Base-by-base conservation (phyloP, 2,329 filamentous ascomycete species). In the Aspergillus sergii region DNA sequence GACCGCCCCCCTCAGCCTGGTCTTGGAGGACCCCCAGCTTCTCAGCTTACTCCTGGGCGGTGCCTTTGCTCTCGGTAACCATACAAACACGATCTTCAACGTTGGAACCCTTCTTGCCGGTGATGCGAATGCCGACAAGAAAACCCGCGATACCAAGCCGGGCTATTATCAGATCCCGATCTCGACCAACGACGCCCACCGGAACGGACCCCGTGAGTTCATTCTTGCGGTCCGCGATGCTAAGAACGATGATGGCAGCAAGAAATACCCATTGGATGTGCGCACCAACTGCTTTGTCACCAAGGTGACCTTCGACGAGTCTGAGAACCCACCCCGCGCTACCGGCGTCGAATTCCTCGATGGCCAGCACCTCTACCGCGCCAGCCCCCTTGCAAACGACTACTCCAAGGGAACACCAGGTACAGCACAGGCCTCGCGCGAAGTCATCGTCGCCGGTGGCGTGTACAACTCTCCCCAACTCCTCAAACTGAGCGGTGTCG, bases 401-500 rank as follows among this genome's bases (percentile, higher is more conserved):
- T 11, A 23, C 16, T 28, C 60, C 5, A 43, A 56, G 11, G 59
- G 60, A 0, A 64, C 63, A 0, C 60, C 62, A 10, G 82, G 82
- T 61, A 62, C 14, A 81, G 82, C 54, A 74, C 73, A 48, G 81
- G 82, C 82, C 2, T 77, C 73, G n/a, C 74, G 74, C 30, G 82
- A 84, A 67, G 78, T 83, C 41, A 81, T 84, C 64, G 64, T 83
- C 45, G 75, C 80, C 10, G 82, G 73, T 8, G 88, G 88, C 21
- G 83, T 86, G 1, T 90, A 86, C 75, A 88, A 90, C 76, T 84
- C 84, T 1, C 87, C 88, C 8, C 88, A 91, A 73, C 76, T 91
- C 3, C 84, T 91, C 78, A 86, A 88, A 77, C 82, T 90, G 1
- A 86, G 82, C 58, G 89, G 89, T n/a, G 82, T 91, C 39, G 88